These are phyloP conservation scores for Cryphonectria carpinicola DNA, from an alignment of 2,329 filamentous ascomycete genomes.

Conservation along the genomic window DNA sequence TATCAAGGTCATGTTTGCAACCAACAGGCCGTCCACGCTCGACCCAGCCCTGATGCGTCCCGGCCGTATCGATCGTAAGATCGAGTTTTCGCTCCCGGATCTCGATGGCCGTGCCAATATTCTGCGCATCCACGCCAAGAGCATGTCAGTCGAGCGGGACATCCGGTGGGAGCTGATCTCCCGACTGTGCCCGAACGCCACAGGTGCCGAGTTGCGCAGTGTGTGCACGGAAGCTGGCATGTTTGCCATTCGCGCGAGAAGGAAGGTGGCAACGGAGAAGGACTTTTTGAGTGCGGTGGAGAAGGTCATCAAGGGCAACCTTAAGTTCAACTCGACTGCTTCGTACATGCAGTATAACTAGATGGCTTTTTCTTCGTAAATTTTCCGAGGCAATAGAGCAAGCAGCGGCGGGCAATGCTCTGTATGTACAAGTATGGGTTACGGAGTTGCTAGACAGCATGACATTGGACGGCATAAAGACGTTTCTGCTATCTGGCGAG, in stretches of 20 bases:
- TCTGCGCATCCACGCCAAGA: slow-evolving; percentile 97
- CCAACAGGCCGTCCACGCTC: slow-evolving; percentile 92
- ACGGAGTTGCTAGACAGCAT: slow-evolving; percentile 26
- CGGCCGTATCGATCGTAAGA: slow-evolving; percentile 97
- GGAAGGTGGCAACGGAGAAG: slow-evolving; percentile 98
- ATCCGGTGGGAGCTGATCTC: slow-evolving; percentile 99
- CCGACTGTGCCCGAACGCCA: slow-evolving; percentile 93
- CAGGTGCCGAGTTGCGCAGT: slow-evolving; percentile 91
- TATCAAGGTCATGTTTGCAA: slow-evolving; percentile 99
- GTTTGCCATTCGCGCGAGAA: slow-evolving; percentile 92
- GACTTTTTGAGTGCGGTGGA: slow-evolving; percentile 97
- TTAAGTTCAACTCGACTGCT: slow-evolving; percentile 99
- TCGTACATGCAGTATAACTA: slow-evolving; percentile 99
- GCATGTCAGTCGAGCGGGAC: slow-evolving; percentile 98
- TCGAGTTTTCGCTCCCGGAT: slow-evolving; percentile 96
- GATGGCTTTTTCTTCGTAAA: slow-evolving; percentile 1
- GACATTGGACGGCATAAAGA: slow-evolving; percentile 28
- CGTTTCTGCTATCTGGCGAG: slow-evolving; percentile 2
- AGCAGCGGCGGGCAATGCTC: slow-evolving; percentile 3
- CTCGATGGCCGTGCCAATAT: slow-evolving; percentile 98
- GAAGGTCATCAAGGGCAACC: slow-evolving; percentile 98
- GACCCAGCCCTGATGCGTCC: slow-evolving; percentile 98
- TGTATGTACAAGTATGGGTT: slow-evolving; percentile 33
- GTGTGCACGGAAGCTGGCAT: slow-evolving; percentile 98
- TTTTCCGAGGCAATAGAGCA: slow-evolving; percentile 14